phyloP scores from a whole-genome alignment of 164 flowering plant genomes.

The Hamamelis virginiana region DNA sequence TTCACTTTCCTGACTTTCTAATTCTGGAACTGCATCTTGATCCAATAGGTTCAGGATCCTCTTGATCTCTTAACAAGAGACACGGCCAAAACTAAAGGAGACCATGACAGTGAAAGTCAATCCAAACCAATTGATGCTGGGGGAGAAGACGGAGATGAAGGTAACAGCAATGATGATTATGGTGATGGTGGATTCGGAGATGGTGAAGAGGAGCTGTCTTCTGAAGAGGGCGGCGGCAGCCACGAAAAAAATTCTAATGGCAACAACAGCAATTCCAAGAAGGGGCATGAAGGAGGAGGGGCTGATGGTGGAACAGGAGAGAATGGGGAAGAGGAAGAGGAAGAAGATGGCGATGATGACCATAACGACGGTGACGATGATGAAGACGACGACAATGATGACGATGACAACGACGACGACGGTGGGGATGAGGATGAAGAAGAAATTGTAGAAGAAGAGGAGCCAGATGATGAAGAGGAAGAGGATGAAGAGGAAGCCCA shows the following conservation, averaged over 20 bases:
- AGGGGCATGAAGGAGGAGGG: slow-evolving; percentile 16
- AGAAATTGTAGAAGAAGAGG: slow-evolving; percentile 15
- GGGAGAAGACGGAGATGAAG: slow-evolving; percentile 15
- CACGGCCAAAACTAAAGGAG: slow-evolving; percentile 4
- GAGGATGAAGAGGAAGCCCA: slow-evolving; percentile 51
- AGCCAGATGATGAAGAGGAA: slow-evolving; percentile 26
- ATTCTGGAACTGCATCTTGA: not conserved
- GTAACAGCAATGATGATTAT: slow-evolving; percentile 19
- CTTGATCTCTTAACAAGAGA: slow-evolving; percentile 3
- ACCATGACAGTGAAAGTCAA: not conserved
- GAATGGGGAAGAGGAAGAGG: not conserved
- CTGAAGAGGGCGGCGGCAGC: slow-evolving; percentile 27
- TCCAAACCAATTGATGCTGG: slow-evolving; percentile 28
- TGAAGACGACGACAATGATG: slow-evolving; percentile 21
- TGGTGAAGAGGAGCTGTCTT: slow-evolving; percentile 29
- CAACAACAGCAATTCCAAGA: slow-evolving; percentile 21
- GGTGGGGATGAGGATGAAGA: slow-evolving; percentile 29
- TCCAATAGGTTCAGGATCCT: slow-evolving; percentile 19
- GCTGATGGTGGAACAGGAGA: slow-evolving; percentile 20
- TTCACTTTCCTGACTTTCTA: not conserved
- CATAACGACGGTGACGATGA: slow-evolving; percentile 27
- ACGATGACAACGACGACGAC: slow-evolving; percentile 31
- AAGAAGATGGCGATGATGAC: slow-evolving; percentile 20
- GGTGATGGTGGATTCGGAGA: slow-evolving; percentile 31
- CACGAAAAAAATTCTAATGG: slow-evolving; percentile 16